Conservation (phyloP, 352 stramenopile species). For the Pythium plurisporium region DNA sequence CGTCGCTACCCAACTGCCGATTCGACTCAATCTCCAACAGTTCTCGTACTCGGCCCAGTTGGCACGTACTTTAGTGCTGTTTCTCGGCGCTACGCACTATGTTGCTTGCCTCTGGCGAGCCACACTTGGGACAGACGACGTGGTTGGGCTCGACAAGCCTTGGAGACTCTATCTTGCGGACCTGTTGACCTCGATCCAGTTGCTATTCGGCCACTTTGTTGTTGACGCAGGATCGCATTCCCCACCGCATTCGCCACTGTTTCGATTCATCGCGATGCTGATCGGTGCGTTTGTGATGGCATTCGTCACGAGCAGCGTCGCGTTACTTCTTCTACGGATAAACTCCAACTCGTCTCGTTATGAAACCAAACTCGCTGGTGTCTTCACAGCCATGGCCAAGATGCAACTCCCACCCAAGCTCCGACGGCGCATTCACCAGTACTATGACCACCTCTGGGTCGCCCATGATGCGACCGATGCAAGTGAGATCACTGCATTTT, state of each 20-base stretch:
- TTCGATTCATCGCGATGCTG: background rate
- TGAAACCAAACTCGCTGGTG: constrained; percentile 25
- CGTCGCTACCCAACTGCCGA: background rate
- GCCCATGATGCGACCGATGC: constrained; percentile 63
- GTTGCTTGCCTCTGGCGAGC: constrained; percentile 23
- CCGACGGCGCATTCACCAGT: constrained; percentile 55
- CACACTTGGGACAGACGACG: background rate
- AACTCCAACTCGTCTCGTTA: constrained; percentile 19
- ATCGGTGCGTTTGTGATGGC: constrained; percentile 4
- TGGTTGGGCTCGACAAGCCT: background rate
- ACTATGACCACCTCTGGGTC: constrained; percentile 62
- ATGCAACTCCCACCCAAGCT: constrained; percentile 38
- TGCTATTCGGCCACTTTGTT: background rate
- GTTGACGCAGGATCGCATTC: background rate
- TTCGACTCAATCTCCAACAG: constrained; percentile 2
- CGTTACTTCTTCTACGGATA: background rate
- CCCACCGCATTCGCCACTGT: background rate
- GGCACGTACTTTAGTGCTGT: constrained; percentile 12
- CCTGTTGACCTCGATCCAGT: background rate
- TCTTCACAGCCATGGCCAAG: constrained; percentile 54
- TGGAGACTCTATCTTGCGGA: constrained; percentile 1
- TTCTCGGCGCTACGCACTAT: constrained; percentile 23
- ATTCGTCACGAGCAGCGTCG: background rate
- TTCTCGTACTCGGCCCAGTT: background rate
- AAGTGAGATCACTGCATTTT: constrained; percentile 48